Base-by-base conservation (phyloP, 2,329 filamentous ascomycete genomes). In the Zasmidium citrigriseum region DNA sequence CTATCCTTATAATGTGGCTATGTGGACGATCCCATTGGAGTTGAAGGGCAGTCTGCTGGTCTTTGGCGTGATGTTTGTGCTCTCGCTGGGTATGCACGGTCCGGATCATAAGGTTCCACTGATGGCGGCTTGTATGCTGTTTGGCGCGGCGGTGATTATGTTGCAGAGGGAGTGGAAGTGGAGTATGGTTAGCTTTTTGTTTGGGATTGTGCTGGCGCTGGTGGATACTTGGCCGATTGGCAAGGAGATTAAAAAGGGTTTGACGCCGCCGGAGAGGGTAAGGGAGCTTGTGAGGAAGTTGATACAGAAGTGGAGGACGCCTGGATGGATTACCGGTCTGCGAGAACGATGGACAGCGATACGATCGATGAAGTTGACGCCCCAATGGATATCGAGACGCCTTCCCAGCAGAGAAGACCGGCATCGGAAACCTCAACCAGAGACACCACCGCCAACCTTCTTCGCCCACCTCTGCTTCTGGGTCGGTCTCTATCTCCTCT, bases 181-280 rank as follows among this genome's bases (percentile, higher is more conserved):
- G 63, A 58, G 59, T 21, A 55, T 59, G 46, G 61, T 59, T 2
- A 54, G 55, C 25, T 65, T 65, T 53, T 45, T 60, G 16, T 54
- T 54, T 21, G 63, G 63, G 2, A 60, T 65, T 34, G 46, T 61
- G 4, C 55, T 65, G 21, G 63, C 63, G 3, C 34, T 65, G 24
- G 29, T 55, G n/a, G 53, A 55, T 20, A 45, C 23, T 12, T 49
- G 53, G 46, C 34, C 53, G 20, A 45, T 53, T 23, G 51, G 29
- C n/a, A 20, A 34, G 48, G 23, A 25, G n/a, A 27, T 51, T 20
- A 21, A 24, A 16, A 38, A 21, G 7, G 25, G 18, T 3, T 34
- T 51, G 2, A 51, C 25, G 4, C 48, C 25, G 10, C 48, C 48
- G 16, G 14, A 51, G 25, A 16, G 12, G 24, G 20, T 51, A n/a